Evolutionary conservation across 192 early-diverging fungal genomes (phyloP).

Genomic region (Coemansia sp.): DNA sequence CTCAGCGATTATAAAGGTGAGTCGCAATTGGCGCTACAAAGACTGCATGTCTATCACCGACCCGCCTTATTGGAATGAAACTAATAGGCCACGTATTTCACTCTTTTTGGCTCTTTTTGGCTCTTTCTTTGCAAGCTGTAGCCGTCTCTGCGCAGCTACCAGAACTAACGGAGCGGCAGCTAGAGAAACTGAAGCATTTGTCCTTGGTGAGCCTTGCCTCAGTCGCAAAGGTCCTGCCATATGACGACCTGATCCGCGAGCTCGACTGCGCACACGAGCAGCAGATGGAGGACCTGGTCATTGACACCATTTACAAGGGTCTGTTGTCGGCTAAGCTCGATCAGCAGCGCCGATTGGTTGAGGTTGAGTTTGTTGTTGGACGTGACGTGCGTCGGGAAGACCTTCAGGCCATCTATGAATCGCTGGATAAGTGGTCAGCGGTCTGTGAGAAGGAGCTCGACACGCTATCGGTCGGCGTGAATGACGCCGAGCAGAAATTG

Average conservation of each 20-base stretch:
- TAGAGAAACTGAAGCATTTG: constrained; percentile 47
- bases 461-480: constrained; percentile 20
- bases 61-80: neutral
- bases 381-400: constrained; percentile 46
- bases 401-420: constrained; percentile 29
- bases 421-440: constrained; percentile 35
- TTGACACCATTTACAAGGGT: constrained; percentile 48
- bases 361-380: constrained; percentile 46
- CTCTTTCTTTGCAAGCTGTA: neutral
- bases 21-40: neutral
- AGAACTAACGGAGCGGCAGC: constrained; percentile 24
- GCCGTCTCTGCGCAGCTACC: constrained; percentile 24
- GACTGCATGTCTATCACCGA: neutral
- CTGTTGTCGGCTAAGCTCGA: constrained; percentile 49
- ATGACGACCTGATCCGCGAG: constrained; percentile 36
- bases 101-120: neutral
- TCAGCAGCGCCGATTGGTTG: constrained; percentile 47
- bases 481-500: constrained; percentile 15
- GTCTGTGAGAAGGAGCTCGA: constrained; percentile 33
- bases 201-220: constrained; percentile 45
- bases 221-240: constrained; percentile 27
- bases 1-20: constrained; percentile 38
- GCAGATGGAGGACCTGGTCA: constrained; percentile 52
- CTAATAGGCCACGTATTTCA: neutral
- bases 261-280: constrained; percentile 39